A percentile compares a stretch with the other conserved stretches of the same genome.
These are phyloP conservation scores for Crithidia fasciculata DNA, from an alignment of 208 protist genomes.

Conservation along the genomic window DNA sequence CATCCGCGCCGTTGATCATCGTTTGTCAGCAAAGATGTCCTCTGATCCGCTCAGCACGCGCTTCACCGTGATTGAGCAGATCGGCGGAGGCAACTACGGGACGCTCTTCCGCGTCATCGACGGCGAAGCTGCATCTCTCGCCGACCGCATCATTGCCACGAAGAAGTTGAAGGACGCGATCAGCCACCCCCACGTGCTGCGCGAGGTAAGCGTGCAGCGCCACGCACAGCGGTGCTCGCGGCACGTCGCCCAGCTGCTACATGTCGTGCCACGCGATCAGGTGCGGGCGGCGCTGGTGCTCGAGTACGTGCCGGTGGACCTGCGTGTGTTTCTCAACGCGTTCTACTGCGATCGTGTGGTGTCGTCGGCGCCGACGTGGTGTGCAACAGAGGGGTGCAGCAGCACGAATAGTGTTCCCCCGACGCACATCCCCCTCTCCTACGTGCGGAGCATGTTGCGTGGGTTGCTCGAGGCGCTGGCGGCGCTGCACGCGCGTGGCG, in stretches of 20 bases:
- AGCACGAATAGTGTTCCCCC: not conserved
- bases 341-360: conserved; percentile 40
- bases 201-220: conserved; percentile 43
- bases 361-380: conserved; percentile 20
- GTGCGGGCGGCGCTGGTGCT: conserved; percentile 38
- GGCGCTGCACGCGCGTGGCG: conserved; percentile 54
- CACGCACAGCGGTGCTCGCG: conserved; percentile 22
- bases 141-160: conserved; percentile 28
- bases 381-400: not conserved
- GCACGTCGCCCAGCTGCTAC: conserved; percentile 36
- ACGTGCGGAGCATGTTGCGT: conserved; percentile 32
- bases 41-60: conserved; percentile 18
- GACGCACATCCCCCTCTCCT: conserved; percentile 30
- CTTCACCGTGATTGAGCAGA: conserved; percentile 39
- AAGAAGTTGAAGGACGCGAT: conserved; percentile 44
- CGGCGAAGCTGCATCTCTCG: conserved; percentile 19
- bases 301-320: conserved; percentile 47
- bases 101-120: conserved; percentile 45
- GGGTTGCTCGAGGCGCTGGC: conserved; percentile 48
- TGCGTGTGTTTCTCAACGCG: conserved; percentile 36
- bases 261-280: conserved; percentile 37
- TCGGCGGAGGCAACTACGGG: conserved; percentile 46
- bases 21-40: not conserved
- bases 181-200: conserved; percentile 37
- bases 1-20: not conserved